These are phyloP conservation scores for Boletus insuetus DNA, from an alignment of 768 basidiomycete species.

Conservation along the genomic window DNA sequence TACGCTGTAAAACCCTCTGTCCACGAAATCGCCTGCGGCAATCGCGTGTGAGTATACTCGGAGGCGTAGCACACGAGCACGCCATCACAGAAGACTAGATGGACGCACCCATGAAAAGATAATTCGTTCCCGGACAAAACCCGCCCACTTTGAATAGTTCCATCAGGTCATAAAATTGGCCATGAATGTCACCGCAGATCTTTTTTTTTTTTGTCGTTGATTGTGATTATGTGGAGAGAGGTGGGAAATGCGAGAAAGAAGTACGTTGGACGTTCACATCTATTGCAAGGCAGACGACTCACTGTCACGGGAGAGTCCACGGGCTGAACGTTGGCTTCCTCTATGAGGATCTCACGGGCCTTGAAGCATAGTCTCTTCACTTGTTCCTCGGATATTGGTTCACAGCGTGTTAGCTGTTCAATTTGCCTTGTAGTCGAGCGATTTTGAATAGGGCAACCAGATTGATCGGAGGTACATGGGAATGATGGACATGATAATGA, in stretches of 20 bases:
- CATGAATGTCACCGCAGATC: slow-evolving; percentile 97
- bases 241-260: too few relatives aligned
- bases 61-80: slow-evolving; percentile 3
- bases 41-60: slow-evolving; percentile 8
- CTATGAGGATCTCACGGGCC: slow-evolving; percentile 93
- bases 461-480: slow-evolving; percentile 26
- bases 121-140: slow-evolving; percentile 89
- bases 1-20: slow-evolving; percentile 95
- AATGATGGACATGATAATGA: slow-evolving; percentile 24
- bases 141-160: slow-evolving; percentile 94
- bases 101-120: slow-evolving; percentile 89
- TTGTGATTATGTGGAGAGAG: neutral
- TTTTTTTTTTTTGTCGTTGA: slow-evolving; percentile 45
- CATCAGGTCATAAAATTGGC: slow-evolving; percentile 95
- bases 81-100: neutral
- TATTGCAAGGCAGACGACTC: slow-evolving; percentile 30
- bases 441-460: slow-evolving; percentile 10
- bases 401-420: slow-evolving; percentile 88
- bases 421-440: slow-evolving; percentile 67
- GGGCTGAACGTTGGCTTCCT: slow-evolving; percentile 96
- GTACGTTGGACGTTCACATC: slow-evolving; percentile 1
- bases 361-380: slow-evolving; percentile 95
- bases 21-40: slow-evolving; percentile 88
- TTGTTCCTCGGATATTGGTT: slow-evolving; percentile 92
- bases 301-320: slow-evolving; percentile 96